These are phyloP conservation scores for Purpureocillium takamizusanense DNA, from an alignment of 2,329 filamentous ascomycete species.

Conservation along the genomic window DNA sequence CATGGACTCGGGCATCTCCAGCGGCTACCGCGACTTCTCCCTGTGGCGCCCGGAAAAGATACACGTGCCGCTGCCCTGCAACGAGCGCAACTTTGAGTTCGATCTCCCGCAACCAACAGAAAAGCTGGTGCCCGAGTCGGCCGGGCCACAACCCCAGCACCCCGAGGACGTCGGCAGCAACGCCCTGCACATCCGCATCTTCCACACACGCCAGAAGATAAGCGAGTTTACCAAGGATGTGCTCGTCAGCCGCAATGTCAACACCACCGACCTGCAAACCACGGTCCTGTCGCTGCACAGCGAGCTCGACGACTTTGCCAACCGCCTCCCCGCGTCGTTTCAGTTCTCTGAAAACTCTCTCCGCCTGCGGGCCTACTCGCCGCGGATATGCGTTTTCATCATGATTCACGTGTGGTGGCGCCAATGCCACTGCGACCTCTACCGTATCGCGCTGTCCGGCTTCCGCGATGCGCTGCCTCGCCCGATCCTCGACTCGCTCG, in stretches of 20 bases:
- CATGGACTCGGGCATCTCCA: conserved; percentile 31
- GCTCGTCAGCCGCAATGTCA: conserved; percentile 25
- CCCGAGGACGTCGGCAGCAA: conserved; percentile 46
- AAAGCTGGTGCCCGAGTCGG: conserved; percentile 35
- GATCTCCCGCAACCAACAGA: conserved; percentile 47
- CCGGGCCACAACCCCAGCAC: conserved; percentile 27
- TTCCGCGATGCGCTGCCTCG: conserved; percentile 41
- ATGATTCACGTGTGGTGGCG: conserved; percentile 54
- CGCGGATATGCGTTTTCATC: conserved; percentile 46
- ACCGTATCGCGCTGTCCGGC: conserved; percentile 41
- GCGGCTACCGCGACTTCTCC: conserved; percentile 35
- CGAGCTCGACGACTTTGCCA: conserved; percentile 43
- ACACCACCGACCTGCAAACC: conserved; percentile 31
- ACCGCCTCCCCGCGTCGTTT: conserved; percentile 44
- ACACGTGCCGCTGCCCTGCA: conserved; percentile 31
- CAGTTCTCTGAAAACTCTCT: conserved; percentile 49
- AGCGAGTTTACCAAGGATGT: conserved; percentile 42
- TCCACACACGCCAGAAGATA: conserved; percentile 45
- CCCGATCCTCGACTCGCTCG: conserved; percentile 33
- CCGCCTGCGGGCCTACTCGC: conserved; percentile 46
- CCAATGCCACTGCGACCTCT: conserved; percentile 49
- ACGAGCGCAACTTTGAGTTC: conserved; percentile 42
- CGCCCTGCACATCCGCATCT: conserved; percentile 46
- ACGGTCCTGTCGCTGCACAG: conserved; percentile 37
- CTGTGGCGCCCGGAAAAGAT: conserved; percentile 32